Base-by-base conservation (phyloP, 345 rosid genomes). In the Cardiospermum halicacabum region DNA sequence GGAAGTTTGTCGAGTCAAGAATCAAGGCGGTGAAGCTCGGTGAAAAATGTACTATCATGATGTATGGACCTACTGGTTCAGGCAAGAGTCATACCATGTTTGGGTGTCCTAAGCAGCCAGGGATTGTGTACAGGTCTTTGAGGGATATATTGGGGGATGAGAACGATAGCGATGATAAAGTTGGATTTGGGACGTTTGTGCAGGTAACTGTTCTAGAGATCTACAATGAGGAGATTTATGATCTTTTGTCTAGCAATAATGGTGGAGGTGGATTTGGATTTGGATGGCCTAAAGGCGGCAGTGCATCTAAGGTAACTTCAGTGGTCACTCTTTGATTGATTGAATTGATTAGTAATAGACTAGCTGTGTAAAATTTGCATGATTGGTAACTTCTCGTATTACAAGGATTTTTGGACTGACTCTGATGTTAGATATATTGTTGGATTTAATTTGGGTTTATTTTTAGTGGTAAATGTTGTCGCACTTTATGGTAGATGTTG, bases 41-140 rank as follows among this genome's bases (percentile, higher is more conserved):
- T 47, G 78, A 70, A 0, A 94, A 85, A 58, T 89, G 99, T 43
- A 94, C 99, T 0, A 69, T 94, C 2, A 82, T 94, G 99, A 94
- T 91, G 99, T 94, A 94, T 43, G 99, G 99, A 27, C 99, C 99
- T 0, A 94, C 99, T 0, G 97, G 99, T 63, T 84, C 99, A 0
- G 99, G 99, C 0, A 94, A 94, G 77, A 94, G 99, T 55, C 92
- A 91, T 69, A 88, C 96, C 0, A 94, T 94, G 99, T 94, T 94
- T 61, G 99, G 99, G 32, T 86, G 88, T 66, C 53, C 88, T 56
- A 91, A 87, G 84, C 87, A 85, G 66, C 85, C 97, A 0, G 99
- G 99, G 72, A 91, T 94, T 16, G 99, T 94, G 32, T 94, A 91
- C 60, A 60, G 83, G 26, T 71, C 99, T 0, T 68, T 91, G 72